These are phyloP conservation scores for Syzygium grande DNA, from an alignment of 345 rosid species.

Conservation along the genomic window DNA sequence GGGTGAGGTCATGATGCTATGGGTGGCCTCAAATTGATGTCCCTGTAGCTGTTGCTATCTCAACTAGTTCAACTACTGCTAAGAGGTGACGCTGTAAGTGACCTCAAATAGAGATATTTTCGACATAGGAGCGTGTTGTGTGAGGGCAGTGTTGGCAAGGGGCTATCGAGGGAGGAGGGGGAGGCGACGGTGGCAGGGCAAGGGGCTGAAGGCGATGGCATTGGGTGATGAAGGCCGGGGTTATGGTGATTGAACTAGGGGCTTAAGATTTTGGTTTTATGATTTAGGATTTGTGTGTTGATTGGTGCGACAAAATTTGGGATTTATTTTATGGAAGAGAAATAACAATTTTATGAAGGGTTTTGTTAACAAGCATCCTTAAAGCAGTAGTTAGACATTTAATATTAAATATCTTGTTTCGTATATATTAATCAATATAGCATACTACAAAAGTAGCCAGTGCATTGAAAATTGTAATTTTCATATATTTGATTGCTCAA, in stretches of 20 bases:
- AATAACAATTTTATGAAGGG: background rate
- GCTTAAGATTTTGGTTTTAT: background rate
- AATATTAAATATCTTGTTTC: background rate
- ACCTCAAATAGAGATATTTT: background rate
- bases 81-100: background rate
- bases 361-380: background rate
- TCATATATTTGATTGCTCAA: background rate
- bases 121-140: background rate
- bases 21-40: background rate
- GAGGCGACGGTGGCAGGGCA: background rate
- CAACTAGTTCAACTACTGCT: background rate
- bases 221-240: background rate
- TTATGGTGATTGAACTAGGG: background rate
- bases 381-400: background rate
- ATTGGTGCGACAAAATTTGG: background rate
- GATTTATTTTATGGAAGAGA: background rate
- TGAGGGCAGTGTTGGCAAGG: background rate
- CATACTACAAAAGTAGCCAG: background rate
- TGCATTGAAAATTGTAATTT: background rate
- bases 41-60: background rate
- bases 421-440: background rate
- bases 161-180: too few relatives aligned
- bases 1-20: background rate
- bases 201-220: background rate
- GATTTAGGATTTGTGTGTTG: background rate